Base-by-base conservation (phyloP, 768 basidiomycete species). In the Ephemerocybe angulata region DNA sequence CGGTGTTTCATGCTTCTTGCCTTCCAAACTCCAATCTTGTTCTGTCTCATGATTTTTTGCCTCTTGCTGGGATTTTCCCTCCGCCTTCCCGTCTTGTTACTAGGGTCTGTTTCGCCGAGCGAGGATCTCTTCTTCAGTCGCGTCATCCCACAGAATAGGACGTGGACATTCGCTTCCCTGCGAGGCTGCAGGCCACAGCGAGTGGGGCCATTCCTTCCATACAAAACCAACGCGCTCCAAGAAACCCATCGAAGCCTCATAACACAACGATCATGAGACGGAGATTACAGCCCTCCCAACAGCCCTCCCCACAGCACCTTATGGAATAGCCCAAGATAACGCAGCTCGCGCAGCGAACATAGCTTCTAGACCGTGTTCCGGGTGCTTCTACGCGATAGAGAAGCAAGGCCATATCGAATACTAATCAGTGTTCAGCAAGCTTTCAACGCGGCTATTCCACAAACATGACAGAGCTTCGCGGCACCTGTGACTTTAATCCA, bases 401-500 rank as follows among this genome's bases (percentile, higher is more conserved):
- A n/a, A n/a, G n/a, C n/a, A n/a, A n/a, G n/a, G 42, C 13, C 42
- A 44, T 44, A 44, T 44, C 42, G 27, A 8, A 19, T 22, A n/a
- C 38, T 25, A 13, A 44, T 44, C n/a, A 25, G n/a, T 44, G 2
- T 2, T 25, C 4, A 17, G 22, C 21, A 44, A 44, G 22, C 17
- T 6, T 25, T 25, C 8, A 10, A 17, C 33, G 10, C 33, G 40
- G 46, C 17, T 28, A 30, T 30, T 24, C 27, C 27, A 48, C 46
- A 48, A 28, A n/a, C 46, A n/a, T n/a, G n/a, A n/a, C 24, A 28
- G 46, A 48, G 46, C 46, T 48, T 48, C 46, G 46, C 46, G 46
- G 38, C 33, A 41, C 54, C 48, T 55, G 54, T 55, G 54, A 55
- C 40, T 50, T 27, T 24, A 11, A n/a, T 15, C 30, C 53, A 48